Percentiles rank a stretch among this genome's conserved stretches.
Conservation (phyloP, 116 monocot genomes). For the Thalassia testudinum region DNA sequence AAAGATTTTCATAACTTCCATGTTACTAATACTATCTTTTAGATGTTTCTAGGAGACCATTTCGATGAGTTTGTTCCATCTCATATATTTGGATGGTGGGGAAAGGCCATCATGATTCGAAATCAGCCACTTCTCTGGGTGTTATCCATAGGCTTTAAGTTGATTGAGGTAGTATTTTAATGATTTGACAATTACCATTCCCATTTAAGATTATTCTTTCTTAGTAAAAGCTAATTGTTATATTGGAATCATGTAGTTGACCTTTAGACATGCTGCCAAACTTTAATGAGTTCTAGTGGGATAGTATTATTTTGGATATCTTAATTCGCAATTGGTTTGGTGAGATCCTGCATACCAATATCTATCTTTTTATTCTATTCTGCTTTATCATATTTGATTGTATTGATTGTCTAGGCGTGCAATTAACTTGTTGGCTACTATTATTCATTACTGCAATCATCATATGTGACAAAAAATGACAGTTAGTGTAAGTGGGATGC, state of each 20-base stretch:
- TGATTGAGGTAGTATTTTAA: conserved; percentile 75
- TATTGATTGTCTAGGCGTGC: too few species aligned
- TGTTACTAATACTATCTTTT: conserved; percentile 13
- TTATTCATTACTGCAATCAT: too few species aligned
- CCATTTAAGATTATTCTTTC: too few species aligned
- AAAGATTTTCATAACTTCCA: too few species aligned
- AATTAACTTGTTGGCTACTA: too few species aligned
- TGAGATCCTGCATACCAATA: too few species aligned
- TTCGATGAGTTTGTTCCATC: conserved; percentile 98
- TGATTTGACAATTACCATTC: too few species aligned
- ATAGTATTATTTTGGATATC: conserved; percentile 88
- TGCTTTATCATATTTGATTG: too few species aligned
- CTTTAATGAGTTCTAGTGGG: conserved; percentile 99
- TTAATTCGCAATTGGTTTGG: conserved; percentile 96
- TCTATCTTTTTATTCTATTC: too few species aligned
- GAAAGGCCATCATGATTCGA: conserved; percentile 97
- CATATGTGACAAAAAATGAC: too few species aligned
- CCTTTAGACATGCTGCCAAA: conserved; percentile 98
- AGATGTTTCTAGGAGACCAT: conserved; percentile 68
- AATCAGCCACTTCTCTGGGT: conserved; percentile 97
- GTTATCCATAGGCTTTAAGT: conserved; percentile 84
- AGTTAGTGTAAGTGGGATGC: too few species aligned
- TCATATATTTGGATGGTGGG: conserved; percentile 99
- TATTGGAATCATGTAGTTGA: conserved; percentile 50
- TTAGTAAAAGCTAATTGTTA: too few species aligned